Evolutionary conservation across 371 early-diverging fungal genomes (phyloP).

Genomic region (Apophysomyces trapeziformis): DNA sequence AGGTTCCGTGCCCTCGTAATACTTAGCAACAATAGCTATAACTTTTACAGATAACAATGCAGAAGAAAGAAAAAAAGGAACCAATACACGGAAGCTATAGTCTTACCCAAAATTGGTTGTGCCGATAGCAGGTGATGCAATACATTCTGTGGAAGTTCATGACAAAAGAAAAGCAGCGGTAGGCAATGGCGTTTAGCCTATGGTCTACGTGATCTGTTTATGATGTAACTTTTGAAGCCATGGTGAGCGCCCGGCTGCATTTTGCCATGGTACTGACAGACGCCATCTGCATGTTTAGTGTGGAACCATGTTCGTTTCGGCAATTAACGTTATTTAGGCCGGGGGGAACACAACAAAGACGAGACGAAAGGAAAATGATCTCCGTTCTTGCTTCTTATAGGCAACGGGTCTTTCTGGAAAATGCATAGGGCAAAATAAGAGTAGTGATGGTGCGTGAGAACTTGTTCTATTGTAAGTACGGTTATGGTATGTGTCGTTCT

Average conservation of each 20-base stretch:
- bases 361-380: not conserved
- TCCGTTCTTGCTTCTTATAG: slow-evolving; percentile 9
- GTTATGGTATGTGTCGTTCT: slow-evolving; percentile 7
- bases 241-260: not conserved
- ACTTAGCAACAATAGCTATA: not conserved
- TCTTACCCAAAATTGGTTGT: too few relatives aligned
- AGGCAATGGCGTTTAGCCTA: too few relatives aligned
- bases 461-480: not conserved
- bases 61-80: too few relatives aligned
- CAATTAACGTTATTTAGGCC: slow-evolving; percentile 10
- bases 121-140: too few relatives aligned
- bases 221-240: too few relatives aligned
- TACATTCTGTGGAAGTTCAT: too few relatives aligned
- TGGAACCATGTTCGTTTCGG: slow-evolving; percentile 5
- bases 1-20: slow-evolving; percentile 5
- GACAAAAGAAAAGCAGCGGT: too few relatives aligned
- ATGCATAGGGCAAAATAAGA: not conserved
- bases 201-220: too few relatives aligned
- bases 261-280: slow-evolving; percentile 1
- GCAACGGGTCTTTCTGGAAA: not conserved
- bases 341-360: slow-evolving; percentile 11
- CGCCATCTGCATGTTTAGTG: not conserved
- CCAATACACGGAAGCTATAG: too few relatives aligned
- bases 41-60: too few relatives aligned
- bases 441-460: not conserved